These are phyloP conservation scores for Suhomyces faveliae DNA, from an alignment of 805 yeast genomes.

Conservation along the genomic window DNA sequence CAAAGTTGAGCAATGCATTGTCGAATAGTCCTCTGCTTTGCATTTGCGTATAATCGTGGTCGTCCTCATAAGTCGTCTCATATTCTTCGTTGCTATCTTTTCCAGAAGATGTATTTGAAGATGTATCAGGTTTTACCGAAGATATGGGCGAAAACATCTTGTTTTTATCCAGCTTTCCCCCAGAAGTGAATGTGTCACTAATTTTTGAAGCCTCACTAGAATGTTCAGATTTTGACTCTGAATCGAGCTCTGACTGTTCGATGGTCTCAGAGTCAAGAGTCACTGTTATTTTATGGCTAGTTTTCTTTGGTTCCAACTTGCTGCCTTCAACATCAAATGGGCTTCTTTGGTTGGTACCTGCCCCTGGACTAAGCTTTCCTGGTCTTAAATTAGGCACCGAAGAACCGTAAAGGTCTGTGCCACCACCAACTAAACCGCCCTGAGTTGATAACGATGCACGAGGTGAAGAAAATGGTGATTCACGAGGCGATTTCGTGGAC, in stretches of 20 bases:
- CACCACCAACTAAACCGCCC: slow-evolving; percentile 11
- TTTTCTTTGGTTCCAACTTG: not conserved
- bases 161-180: slow-evolving; percentile 7
- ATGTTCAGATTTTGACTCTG: not conserved
- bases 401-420: slow-evolving; percentile 15
- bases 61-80: slow-evolving; percentile 1
- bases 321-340: not conserved
- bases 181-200: no score
- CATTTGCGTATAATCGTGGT: not conserved
- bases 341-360: not conserved
- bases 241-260: not conserved
- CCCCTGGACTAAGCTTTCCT: not conserved
- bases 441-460: slow-evolving; percentile 47
- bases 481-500: slow-evolving; percentile 32
- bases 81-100: slow-evolving; percentile 10
- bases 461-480: slow-evolving; percentile 45
- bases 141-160: slow-evolving; percentile 8
- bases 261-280: not conserved
- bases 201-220: not conserved
- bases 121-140: slow-evolving; percentile 7
- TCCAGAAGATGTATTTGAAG: slow-evolving; percentile 5
- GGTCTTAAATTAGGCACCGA: slow-evolving; percentile 22
- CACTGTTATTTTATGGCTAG: no score
- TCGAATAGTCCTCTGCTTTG: slow-evolving; percentile 12
- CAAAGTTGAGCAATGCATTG: slow-evolving; percentile 32